phyloP scores from a whole-genome alignment of 2,329 filamentous ascomycete species.

The Fusarium begoniae region DNA sequence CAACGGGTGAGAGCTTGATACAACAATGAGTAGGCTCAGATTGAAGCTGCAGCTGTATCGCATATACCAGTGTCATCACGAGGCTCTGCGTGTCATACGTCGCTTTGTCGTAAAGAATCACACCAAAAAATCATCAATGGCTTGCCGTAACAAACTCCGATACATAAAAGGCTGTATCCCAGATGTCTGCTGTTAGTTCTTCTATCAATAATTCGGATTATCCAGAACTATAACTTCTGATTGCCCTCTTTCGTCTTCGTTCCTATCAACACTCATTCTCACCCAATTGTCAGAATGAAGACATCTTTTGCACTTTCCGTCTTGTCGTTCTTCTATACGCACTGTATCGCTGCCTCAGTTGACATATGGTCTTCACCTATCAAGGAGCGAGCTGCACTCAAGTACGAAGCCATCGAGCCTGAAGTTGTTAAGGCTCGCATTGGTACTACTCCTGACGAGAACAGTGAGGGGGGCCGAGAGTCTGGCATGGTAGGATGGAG shows the following conservation, averaged over 20 bases:
- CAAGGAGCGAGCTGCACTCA: conserved; percentile 14
- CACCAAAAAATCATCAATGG: background rate
- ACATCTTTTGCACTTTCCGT: conserved; percentile 4
- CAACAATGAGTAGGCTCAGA: conserved; percentile 8
- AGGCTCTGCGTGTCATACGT: conserved; percentile 29
- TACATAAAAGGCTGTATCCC: conserved; percentile 25
- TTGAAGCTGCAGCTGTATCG: conserved; percentile 20
- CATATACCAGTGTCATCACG: conserved; percentile 24
- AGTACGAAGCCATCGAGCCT: conserved; percentile 29
- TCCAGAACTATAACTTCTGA: background rate
- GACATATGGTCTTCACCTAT: conserved; percentile 37
- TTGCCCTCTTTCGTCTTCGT: background rate
- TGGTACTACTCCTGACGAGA: conserved; percentile 30
- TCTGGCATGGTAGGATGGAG: conserved; percentile 27
- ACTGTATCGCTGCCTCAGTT: conserved; percentile 32
- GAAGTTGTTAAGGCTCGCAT: conserved; percentile 35
- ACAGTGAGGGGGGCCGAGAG: conserved; percentile 18
- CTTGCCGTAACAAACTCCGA: background rate
- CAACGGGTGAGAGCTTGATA: conserved; percentile 4
- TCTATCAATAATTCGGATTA: background rate
- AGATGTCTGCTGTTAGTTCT: conserved; percentile 2
- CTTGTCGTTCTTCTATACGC: conserved; percentile 18
- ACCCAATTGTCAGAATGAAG: conserved; percentile 30
- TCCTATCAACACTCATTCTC: background rate
- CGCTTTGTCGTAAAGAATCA: background rate